phyloP scores from a whole-genome alignment of 1,139 yeast genomes.

The Magnusiomyces paraingens region DNA sequence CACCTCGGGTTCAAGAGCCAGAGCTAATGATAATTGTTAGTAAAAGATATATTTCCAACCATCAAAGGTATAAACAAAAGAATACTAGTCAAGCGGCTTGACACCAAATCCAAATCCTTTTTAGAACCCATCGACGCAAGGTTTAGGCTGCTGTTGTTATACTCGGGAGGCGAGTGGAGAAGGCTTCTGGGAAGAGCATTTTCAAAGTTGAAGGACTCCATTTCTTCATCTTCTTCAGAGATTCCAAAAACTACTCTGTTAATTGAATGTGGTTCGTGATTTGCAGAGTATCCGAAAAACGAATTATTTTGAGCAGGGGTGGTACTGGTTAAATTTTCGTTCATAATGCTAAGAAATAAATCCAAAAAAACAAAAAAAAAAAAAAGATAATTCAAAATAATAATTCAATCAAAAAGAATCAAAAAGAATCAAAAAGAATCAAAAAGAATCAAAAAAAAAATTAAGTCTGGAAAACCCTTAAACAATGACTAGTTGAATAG shows the following conservation, averaged over 20 bases:
- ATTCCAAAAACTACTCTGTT: constrained; percentile 2
- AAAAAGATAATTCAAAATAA: background rate
- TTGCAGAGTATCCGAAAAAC: background rate
- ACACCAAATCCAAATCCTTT: constrained; percentile 6
- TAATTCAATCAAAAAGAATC: constrained; percentile 2
- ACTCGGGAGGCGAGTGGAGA: constrained; percentile 12
- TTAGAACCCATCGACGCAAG: background rate
- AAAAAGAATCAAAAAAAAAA: background rate
- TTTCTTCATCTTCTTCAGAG: constrained; percentile 10
- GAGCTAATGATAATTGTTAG: background rate
- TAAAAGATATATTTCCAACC: background rate
- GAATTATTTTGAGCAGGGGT: background rate
- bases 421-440: background rate
- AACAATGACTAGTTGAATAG: too few species aligned
- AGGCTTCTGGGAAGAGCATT: constrained; percentile 10
- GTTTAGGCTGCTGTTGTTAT: background rate
- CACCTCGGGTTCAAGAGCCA: background rate
- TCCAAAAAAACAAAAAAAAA: background rate
- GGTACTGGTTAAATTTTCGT: background rate
- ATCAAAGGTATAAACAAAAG: background rate
- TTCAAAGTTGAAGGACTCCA: constrained; percentile 12
- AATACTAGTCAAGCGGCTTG: background rate
- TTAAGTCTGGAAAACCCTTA: too few species aligned
- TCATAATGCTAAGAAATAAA: background rate
- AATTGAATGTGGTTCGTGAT: background rate